Evolutionary conservation across 495 filamentous ascomycete genomes (phyloP).

Genomic region (Hypoxylon lienhwacheense): DNA sequence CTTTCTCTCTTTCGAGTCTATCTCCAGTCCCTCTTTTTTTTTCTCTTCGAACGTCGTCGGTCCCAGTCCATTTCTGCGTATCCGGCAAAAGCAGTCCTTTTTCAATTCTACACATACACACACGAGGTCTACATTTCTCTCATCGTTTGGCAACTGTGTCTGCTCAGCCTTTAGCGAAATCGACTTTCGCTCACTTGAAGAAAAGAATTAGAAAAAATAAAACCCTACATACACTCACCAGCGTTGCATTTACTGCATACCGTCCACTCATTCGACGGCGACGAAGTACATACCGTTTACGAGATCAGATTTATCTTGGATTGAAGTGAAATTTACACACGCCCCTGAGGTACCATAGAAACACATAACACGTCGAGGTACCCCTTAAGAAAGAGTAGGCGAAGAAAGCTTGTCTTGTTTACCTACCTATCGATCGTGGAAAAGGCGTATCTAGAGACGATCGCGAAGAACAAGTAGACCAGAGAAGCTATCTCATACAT

Average conservation of each 20-base stretch:
- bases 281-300: conserved; percentile 35
- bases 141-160: conserved; percentile 47
- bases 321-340: conserved; percentile 24
- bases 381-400: conserved; percentile 13
- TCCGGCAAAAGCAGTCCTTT: conserved; percentile 40
- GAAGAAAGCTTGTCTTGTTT: conserved; percentile 31
- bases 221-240: no score
- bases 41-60: conserved; percentile 37
- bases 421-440: no score
- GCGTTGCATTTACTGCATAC: conserved; percentile 39
- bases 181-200: conserved; percentile 52
- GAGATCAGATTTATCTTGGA: conserved; percentile 37
- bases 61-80: conserved; percentile 36
- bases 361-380: conserved; percentile 18
- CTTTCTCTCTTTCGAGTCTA: conserved; percentile 34
- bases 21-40: conserved; percentile 43
- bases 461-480: conserved; percentile 15
- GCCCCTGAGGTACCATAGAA: no score
- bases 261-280: conserved; percentile 39
- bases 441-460: conserved; percentile 13
- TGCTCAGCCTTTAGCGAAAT: conserved; percentile 48
- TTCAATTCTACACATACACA: conserved; percentile 35
- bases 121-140: conserved; percentile 32
- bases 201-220: no score
- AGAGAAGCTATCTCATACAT: no score